These are phyloP conservation scores for Combretum micranthum DNA, from an alignment of 345 rosid genomes.

Conservation along the genomic window DNA sequence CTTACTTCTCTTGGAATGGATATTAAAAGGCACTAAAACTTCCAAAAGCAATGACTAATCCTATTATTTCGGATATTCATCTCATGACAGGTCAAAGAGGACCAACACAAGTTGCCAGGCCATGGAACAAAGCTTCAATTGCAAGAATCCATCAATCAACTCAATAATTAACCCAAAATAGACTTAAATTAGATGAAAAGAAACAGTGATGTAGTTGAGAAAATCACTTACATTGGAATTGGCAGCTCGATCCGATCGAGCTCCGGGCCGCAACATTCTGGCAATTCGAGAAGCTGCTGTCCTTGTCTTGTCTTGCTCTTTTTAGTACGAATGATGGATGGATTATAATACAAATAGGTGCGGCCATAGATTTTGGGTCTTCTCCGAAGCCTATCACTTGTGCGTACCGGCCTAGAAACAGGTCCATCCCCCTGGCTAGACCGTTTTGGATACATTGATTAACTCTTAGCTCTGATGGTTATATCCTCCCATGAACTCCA, in stretches of 20 bases:
- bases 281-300: constrained; percentile 94
- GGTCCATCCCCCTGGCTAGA: constrained; percentile 85
- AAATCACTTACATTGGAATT: constrained; percentile 46
- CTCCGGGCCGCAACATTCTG: constrained; percentile 64
- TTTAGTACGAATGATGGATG: constrained; percentile 46
- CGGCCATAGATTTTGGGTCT: constrained; percentile 70
- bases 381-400: constrained; percentile 89
- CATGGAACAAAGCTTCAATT: too few relatives aligned
- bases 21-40: not conserved
- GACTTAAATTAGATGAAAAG: not conserved
- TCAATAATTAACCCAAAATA: too few relatives aligned
- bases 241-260: constrained; percentile 43
- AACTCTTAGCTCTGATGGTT: constrained; percentile 31
- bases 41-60: not conserved
- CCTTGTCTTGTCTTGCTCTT: constrained; percentile 82
- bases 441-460: constrained; percentile 73
- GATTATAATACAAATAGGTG: constrained; percentile 55
- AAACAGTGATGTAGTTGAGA: not conserved
- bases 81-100: too few relatives aligned
- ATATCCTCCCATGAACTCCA: constrained; percentile 44
- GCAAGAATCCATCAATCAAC: too few relatives aligned
- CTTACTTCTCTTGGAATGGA: not conserved
- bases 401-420: constrained; percentile 74
- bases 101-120: too few relatives aligned
- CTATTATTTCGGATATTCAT: not conserved